A percentile compares a stretch with the other conserved stretches of the same genome.
Conservation (phyloP, 2,329 filamentous ascomycete species). For the Hymenoscyphus repandus region DNA sequence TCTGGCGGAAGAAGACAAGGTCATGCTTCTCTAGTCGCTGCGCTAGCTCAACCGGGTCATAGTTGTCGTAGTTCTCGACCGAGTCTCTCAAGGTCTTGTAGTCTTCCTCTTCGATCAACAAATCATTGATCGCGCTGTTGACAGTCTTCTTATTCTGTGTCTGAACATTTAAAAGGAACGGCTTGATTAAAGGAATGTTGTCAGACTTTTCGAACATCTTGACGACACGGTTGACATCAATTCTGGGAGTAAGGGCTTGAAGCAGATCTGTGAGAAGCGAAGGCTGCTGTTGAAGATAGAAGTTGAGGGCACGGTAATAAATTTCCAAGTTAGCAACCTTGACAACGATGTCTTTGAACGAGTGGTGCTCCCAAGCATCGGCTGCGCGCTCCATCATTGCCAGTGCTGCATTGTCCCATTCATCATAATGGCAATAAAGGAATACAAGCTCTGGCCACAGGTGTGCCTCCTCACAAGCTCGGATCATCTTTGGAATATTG, state of each 20-base stretch:
- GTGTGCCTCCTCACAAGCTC: slow-evolving; percentile 87
- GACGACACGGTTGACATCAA: slow-evolving; percentile 98
- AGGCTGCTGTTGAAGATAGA: slow-evolving; percentile 96
- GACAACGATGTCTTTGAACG: slow-evolving; percentile 97
- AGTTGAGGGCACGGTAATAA: slow-evolving; percentile 95
- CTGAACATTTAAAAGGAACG: slow-evolving; percentile 95
- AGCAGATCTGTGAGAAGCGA: slow-evolving; percentile 93
- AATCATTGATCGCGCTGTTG: slow-evolving; percentile 95
- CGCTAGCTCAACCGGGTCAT: slow-evolving; percentile 89
- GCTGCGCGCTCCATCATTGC: slow-evolving; percentile 97
- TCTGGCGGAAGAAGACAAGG: slow-evolving; percentile 97
- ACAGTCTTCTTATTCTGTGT: slow-evolving; percentile 96
- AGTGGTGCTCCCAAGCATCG: slow-evolving; percentile 98
- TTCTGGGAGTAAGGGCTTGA: slow-evolving; percentile 83
- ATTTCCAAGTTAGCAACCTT: slow-evolving; percentile 99
- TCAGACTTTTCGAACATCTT: slow-evolving; percentile 98
- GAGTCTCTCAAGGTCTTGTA: slow-evolving; percentile 98
- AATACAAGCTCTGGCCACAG: slow-evolving; percentile 98
- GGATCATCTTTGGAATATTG: slow-evolving; percentile 96
- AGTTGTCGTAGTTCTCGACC: slow-evolving; percentile 98
- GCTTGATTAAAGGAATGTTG: slow-evolving; percentile 97
- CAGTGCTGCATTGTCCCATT: slow-evolving; percentile 93
- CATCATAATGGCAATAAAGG: slow-evolving; percentile 96
- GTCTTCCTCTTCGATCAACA: slow-evolving; percentile 97
- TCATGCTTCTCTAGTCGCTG: slow-evolving; percentile 95